Evolutionary conservation across 1,139 yeast species (phyloP).

Genomic region (Pichia sp.): DNA sequence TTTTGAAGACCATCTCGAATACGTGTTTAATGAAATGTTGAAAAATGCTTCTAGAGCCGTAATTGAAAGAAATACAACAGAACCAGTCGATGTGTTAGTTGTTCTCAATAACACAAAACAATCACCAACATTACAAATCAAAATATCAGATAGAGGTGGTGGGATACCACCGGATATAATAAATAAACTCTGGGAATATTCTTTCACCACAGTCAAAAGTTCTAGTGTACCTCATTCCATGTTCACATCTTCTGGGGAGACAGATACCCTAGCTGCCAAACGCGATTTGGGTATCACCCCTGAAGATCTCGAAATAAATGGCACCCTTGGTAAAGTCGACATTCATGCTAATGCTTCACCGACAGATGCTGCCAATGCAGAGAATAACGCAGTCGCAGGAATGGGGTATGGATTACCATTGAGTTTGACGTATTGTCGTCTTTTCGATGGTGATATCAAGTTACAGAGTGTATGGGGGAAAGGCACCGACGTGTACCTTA

Average conservation of each 20-base stretch:
- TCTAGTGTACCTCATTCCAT: conserved; percentile 31
- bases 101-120: conserved; percentile 38
- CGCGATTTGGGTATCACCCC: conserved; percentile 7
- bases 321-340: conserved; percentile 32
- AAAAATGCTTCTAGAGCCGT: conserved; percentile 86
- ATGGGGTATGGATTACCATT: conserved; percentile 95
- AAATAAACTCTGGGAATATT: conserved; percentile 70
- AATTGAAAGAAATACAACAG: conserved; percentile 51
- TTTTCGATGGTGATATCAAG: conserved; percentile 69
- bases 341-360: conserved; percentile 40
- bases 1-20: conserved; percentile 81
- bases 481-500: conserved; percentile 74
- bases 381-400: conserved; percentile 69
- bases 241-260: conserved; percentile 2
- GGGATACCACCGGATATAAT: conserved; percentile 70
- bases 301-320: background rate
- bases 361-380: background rate
- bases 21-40: conserved; percentile 76
- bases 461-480: conserved; percentile 77
- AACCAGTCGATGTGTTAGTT: conserved; percentile 65
- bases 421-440: conserved; percentile 64
- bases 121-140: conserved; percentile 40
- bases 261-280: conserved; percentile 3
- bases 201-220: conserved; percentile 53
- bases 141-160: conserved; percentile 82